Percentiles rank a stretch among this genome's conserved stretches.
Conservation (phyloP, 257 asterid genomes). For the Solanum rostratum region DNA sequence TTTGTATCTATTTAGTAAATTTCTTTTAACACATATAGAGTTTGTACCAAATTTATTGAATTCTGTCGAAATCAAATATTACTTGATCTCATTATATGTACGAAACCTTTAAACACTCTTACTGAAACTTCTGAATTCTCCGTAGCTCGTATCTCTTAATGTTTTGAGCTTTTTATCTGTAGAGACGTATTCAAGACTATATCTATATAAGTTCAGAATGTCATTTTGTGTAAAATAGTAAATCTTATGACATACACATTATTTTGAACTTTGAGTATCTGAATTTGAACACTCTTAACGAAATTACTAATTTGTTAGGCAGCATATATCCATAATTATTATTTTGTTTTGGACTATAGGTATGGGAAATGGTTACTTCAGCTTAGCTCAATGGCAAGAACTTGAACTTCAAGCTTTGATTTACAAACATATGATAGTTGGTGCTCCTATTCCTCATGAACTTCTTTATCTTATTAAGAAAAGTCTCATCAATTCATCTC, state of each 20-base stretch:
- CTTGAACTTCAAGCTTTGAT: conserved; percentile 86
- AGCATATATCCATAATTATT: background rate
- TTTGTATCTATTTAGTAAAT: no score
- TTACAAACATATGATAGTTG: conserved; percentile 70
- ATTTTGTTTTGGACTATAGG: conserved; percentile 21
- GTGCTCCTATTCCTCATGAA: conserved; percentile 67
- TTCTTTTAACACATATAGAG: background rate
- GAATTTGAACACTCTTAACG: background rate
- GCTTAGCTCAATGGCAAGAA: conserved; percentile 88
- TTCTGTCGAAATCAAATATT: background rate
- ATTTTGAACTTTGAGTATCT: background rate
- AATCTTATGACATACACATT: background rate
- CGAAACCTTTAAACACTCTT: background rate
- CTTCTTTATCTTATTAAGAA: conserved; percentile 69
- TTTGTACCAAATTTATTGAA: background rate
- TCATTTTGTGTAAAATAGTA: background rate
- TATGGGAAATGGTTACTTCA: conserved; percentile 70
- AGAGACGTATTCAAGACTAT: background rate
- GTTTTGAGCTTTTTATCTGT: background rate
- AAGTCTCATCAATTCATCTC: conserved; percentile 39
- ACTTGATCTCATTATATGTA: background rate
- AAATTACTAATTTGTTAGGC: background rate
- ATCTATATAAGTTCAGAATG: background rate
- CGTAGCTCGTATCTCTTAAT: background rate
- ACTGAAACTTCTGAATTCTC: background rate